phyloP scores from a whole-genome alignment of 1,139 yeast species.

The Pichia sp. region DNA sequence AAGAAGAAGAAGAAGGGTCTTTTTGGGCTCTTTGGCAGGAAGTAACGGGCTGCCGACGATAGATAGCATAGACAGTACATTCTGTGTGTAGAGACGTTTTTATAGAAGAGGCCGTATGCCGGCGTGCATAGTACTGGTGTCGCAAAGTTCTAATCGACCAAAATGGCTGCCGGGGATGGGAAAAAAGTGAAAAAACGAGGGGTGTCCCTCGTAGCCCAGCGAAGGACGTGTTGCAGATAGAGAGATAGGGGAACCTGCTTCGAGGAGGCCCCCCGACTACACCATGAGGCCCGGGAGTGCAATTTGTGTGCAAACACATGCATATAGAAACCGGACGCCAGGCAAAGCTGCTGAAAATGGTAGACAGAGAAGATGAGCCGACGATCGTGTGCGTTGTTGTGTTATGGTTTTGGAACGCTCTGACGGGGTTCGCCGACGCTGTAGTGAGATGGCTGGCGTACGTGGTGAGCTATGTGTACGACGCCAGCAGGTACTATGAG shows the following conservation, averaged over 20 bases:
- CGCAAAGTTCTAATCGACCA: too few species aligned
- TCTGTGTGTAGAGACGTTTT: background rate
- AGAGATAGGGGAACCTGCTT: too few species aligned
- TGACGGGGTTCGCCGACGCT: background rate
- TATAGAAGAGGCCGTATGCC: background rate
- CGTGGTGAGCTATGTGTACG: background rate
- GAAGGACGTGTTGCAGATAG: background rate
- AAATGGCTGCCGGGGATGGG: background rate
- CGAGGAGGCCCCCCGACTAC: too few species aligned
- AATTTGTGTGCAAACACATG: too few species aligned
- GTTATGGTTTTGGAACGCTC: background rate
- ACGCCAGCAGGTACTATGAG: slow-evolving; percentile 20
- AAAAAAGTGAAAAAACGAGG: background rate
- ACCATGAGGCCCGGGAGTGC: too few species aligned
- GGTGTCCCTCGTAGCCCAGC: background rate
- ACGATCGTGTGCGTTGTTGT: background rate
- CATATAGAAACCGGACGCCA: background rate
- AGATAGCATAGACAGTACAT: background rate
- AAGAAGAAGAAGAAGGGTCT: slow-evolving; percentile 13
- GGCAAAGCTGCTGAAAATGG: background rate
- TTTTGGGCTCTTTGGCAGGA: slow-evolving; percentile 13
- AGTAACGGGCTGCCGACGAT: background rate
- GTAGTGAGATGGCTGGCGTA: background rate
- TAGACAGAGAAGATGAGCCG: background rate
- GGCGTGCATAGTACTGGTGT: too few species aligned